Percentiles rank a stretch among this genome's conserved stretches.
These are phyloP conservation scores for Alternaria solani DNA, from an alignment of 2,329 filamentous ascomycete genomes.

Conservation along the genomic window DNA sequence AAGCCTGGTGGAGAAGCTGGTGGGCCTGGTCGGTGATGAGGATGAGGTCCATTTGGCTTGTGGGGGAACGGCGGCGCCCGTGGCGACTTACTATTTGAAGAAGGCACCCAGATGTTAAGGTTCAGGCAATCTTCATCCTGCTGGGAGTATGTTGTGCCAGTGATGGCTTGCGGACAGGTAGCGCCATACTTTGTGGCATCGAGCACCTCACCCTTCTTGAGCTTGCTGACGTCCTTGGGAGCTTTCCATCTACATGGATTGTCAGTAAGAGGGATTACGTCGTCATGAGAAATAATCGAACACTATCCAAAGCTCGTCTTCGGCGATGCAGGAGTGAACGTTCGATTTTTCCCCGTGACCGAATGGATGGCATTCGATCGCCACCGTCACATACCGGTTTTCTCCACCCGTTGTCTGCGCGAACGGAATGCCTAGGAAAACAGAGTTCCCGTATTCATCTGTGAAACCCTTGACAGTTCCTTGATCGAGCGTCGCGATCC, in stretches of 20 bases:
- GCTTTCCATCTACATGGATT: constrained; percentile 27
- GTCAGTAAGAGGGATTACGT: background rate
- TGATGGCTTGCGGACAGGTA: constrained; percentile 36
- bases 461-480: constrained; percentile 29
- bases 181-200: constrained; percentile 32
- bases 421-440: constrained; percentile 36
- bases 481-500: constrained; percentile 22
- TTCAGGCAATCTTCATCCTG: constrained; percentile 52
- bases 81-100: background rate
- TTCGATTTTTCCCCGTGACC: too few relatives aligned
- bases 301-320: too few relatives aligned
- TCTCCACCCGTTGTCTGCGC: constrained; percentile 33
- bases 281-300: too few relatives aligned
- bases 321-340: too few relatives aligned
- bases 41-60: constrained; percentile 9
- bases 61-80: constrained; percentile 6
- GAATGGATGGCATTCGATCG: too few relatives aligned
- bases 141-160: constrained; percentile 28
- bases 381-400: constrained; percentile 25
- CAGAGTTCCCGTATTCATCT: constrained; percentile 29
- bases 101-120: constrained; percentile 40
- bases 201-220: constrained; percentile 20
- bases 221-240: constrained; percentile 22
- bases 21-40: constrained; percentile 1
- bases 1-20: background rate